Evolutionary conservation across 345 rosid species (phyloP).

Genomic region (Turritis glabra): DNA sequence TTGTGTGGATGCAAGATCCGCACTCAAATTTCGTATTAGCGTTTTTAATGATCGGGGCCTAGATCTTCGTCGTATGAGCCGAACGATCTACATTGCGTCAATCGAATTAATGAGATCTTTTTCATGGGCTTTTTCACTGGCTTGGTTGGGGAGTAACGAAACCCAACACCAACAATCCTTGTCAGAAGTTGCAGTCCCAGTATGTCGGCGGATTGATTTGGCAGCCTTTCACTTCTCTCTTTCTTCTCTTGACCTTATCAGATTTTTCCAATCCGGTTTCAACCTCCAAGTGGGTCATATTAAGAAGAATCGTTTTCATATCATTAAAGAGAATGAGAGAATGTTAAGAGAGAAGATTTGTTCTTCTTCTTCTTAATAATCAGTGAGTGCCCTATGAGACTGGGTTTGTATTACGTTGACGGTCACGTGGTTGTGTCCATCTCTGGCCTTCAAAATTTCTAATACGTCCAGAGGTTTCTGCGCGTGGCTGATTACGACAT

Average conservation of each 20-base stretch:
- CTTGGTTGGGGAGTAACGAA: neutral
- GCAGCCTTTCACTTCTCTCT: slow-evolving; percentile 10
- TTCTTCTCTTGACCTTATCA: slow-evolving; percentile 10
- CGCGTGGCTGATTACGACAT: slow-evolving; percentile 39
- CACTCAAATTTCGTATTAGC: neutral
- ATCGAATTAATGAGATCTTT: neutral
- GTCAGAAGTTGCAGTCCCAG: slow-evolving; percentile 12
- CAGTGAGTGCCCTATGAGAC: slow-evolving; percentile 33
- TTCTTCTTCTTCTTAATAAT: slow-evolving; percentile 14
- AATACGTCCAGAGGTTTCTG: slow-evolving; percentile 34
- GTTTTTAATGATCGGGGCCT: neutral
- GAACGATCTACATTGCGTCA: neutral
- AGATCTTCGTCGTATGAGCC: neutral
- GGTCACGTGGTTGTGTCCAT: slow-evolving; percentile 40
- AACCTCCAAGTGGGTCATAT: slow-evolving; percentile 4
- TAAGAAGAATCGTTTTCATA: slow-evolving; percentile 29
- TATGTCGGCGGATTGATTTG: slow-evolving; percentile 7
- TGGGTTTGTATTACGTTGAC: slow-evolving; percentile 37
- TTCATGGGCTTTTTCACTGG: neutral
- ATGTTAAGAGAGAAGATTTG: neutral
- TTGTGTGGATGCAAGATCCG: neutral
- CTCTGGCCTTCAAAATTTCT: slow-evolving; percentile 20
- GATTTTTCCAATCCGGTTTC: neutral
- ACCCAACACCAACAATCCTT: neutral
- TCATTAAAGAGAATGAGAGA: slow-evolving; percentile 7